Percentiles rank a stretch among this genome's conserved stretches.
Conservation (phyloP, 495 filamentous ascomycete genomes). For the Astrothelium subdiscretum region DNA sequence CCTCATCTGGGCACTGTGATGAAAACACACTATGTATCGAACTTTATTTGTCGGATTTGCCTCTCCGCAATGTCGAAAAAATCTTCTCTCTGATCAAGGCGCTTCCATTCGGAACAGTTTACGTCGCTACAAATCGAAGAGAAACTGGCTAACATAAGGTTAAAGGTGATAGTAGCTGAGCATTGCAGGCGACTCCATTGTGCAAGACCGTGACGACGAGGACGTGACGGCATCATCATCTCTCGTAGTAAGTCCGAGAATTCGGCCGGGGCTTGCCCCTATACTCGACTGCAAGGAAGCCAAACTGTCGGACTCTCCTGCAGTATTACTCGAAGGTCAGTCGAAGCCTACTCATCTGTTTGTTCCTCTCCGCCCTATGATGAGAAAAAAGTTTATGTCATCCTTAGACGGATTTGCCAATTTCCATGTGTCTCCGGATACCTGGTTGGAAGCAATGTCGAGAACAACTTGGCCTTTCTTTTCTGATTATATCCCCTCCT, state of each 20-base stretch:
- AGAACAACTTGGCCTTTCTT: not conserved
- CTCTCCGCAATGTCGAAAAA: not conserved
- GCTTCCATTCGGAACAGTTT: not conserved
- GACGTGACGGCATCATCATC: too few relatives aligned
- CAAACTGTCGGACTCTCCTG: too few relatives aligned
- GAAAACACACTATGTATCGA: not conserved
- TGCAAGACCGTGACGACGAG: too few relatives aligned
- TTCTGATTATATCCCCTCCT: too few relatives aligned
- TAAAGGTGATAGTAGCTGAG: too few relatives aligned
- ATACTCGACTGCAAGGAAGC: too few relatives aligned
- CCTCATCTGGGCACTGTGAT: not conserved
- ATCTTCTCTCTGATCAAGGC: not conserved
- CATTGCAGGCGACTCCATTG: too few relatives aligned
- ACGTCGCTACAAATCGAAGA: too few relatives aligned
- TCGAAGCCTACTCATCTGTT: not conserved
- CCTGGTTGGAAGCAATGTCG: not conserved
- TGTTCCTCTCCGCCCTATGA: not conserved
- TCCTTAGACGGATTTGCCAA: constrained; percentile 1
- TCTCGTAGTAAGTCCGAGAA: too few relatives aligned
- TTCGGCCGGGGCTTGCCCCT: too few relatives aligned
- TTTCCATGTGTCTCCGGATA: not conserved
- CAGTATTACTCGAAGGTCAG: not conserved
- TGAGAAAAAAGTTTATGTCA: not conserved
- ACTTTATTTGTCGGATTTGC: not conserved
- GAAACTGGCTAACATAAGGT: too few relatives aligned